Evolutionary conservation across 768 basidiomycete species (phyloP).

Genomic region (Agrocybe praecox): DNA sequence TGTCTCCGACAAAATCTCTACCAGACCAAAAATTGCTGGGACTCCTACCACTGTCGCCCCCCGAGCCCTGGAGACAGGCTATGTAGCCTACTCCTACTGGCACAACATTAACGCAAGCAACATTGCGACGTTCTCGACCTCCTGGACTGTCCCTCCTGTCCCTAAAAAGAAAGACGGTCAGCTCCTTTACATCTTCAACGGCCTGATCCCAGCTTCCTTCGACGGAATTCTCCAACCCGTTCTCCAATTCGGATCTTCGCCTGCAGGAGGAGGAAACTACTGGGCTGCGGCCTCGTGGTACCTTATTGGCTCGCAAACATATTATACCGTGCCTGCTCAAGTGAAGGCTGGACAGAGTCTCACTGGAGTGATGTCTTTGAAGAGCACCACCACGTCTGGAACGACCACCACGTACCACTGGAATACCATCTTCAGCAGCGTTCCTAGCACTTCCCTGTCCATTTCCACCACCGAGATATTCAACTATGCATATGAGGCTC

Average conservation of each 20-base stretch:
- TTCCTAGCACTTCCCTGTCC: conserved; percentile 7
- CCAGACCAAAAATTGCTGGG: conserved; percentile 2
- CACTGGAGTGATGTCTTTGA: conserved; percentile 11
- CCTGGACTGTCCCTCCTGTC: conserved; percentile 22
- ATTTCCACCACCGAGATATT: conserved; percentile 12
- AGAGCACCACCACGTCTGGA: conserved; percentile 9
- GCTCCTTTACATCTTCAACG: conserved; percentile 23
- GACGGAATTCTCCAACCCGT: conserved; percentile 24
- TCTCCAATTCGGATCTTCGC: conserved; percentile 22
- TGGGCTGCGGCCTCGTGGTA: conserved; percentile 26
- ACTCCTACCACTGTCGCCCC: conserved; percentile 3
- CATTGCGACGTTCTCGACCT: conserved; percentile 15
- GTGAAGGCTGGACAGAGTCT: conserved; percentile 11
- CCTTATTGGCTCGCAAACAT: conserved; percentile 10
- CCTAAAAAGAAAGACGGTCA: conserved; percentile 19
- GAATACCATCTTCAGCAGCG: conserved; percentile 8
- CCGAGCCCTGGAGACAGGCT: conserved; percentile 9
- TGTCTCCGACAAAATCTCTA: background rate
- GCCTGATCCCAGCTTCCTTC: conserved; percentile 15
- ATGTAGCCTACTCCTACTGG: conserved; percentile 19
- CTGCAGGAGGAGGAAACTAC: conserved; percentile 23
- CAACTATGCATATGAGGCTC: conserved; percentile 15
- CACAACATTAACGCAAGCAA: conserved; percentile 13
- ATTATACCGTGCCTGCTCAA: conserved; percentile 12
- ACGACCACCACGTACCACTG: conserved; percentile 8